Evolutionary conservation across 129 eudicot species (phyloP), one percentile per base, ranked within the genome.

Genomic region (Calendula officinalis): DNA sequence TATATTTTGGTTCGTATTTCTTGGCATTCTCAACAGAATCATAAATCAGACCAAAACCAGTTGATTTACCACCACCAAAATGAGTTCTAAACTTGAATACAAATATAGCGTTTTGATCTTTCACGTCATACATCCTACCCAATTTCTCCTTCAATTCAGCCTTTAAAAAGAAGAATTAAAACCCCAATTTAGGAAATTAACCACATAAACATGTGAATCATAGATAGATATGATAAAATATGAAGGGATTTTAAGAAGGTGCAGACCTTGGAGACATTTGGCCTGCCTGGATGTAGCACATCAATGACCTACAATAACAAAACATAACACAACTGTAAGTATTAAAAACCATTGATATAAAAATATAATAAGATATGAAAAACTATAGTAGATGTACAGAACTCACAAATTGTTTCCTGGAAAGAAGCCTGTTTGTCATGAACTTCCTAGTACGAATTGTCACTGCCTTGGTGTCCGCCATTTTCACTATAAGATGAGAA

Each of bases 201-300:
- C n/a, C n/a, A n/a, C n/a, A n/a, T n/a, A 22, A 0, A 2, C 30
- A 22, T 22, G 30, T n/a, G 30, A 22, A 0, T 22, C 2, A 0
- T 22, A 22, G 30, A 22, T 22, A 22, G 30, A 22, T 22, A 22
- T 22, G 30, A 22, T 0, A 22, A 22, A 0, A 0, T 22, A 22
- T 22, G 30, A 22, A 22, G 30, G 2, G 5, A 67, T 41, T 8
- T n/a, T 4, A 10, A 35, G 3, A 44, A 57, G 14, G 12, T 6
- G 0, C 64, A 7, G 38, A 84, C 12, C 30, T 22, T 22, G 30
- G 30, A 22, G 30, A 22, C 30, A 22, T 22, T 22, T 22, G 30
- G 30, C 30, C 87, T 60, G 9, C 92, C 92, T 0, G 92, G 92
- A 50, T 85, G 92, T 30, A 81, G 81, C 40, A 85, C 92, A 69